Evolutionary conservation across 1,284 basidiomycete species (phyloP).

Genomic region (Pholiota adiposa): DNA sequence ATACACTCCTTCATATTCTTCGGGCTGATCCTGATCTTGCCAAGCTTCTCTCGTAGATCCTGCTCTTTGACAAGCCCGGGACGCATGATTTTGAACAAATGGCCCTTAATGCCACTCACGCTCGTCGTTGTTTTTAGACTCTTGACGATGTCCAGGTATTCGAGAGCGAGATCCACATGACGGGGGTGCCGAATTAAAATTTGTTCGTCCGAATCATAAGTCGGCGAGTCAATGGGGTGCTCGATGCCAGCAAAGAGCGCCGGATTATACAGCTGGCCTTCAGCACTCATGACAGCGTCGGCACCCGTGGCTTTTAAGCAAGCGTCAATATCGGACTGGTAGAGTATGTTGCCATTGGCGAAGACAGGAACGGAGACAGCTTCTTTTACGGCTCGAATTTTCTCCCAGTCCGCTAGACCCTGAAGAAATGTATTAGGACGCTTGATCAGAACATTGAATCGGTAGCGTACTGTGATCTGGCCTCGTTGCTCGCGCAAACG

Average conservation of each 20-base stretch:
- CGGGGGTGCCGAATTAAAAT: conserved; percentile 54
- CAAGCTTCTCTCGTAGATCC: conserved; percentile 77
- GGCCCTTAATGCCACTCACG: conserved; percentile 84
- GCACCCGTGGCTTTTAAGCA: conserved; percentile 85
- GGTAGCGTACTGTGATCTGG: conserved; percentile 66
- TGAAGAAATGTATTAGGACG: conserved; percentile 26
- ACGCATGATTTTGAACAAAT: conserved; percentile 91
- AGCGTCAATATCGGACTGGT: conserved; percentile 75
- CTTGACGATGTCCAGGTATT: conserved; percentile 87
- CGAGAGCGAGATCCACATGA: conserved; percentile 72
- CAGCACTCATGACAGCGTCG: conserved; percentile 95
- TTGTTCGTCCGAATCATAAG: conserved; percentile 35
- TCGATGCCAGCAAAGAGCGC: conserved; percentile 68
- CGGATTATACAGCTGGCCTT: conserved; percentile 95
- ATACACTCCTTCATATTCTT: conserved; percentile 48
- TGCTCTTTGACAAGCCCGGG: conserved; percentile 74
- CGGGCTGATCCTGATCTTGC: conserved; percentile 47
- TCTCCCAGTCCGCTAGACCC: conserved; percentile 87
- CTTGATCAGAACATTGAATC: conserved; percentile 3
- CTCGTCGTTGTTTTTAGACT: conserved; percentile 75
- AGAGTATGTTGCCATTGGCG: conserved; percentile 97
- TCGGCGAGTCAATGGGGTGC: conserved; percentile 14
- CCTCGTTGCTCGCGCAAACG: conserved; percentile 92
- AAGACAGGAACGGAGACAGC: conserved; percentile 93
- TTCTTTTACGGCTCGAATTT: conserved; percentile 86